Conservation (phyloP, 139 green algal species). For the Chlamydomonas applanata region DNA sequence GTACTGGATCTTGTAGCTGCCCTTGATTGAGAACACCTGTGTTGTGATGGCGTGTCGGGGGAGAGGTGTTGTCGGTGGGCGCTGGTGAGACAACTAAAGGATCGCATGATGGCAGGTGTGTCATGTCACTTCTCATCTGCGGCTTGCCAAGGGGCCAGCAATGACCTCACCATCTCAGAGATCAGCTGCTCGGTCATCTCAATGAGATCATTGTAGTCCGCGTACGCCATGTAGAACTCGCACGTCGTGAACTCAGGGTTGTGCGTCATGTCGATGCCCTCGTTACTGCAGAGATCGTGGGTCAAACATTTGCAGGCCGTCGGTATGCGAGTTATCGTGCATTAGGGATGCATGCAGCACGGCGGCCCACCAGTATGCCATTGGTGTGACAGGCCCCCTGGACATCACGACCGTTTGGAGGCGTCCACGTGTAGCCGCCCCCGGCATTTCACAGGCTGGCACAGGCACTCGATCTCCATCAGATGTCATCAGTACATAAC, state of each 20-base stretch:
- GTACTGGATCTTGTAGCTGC: slow-evolving; percentile 93
- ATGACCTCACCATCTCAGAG: slow-evolving; percentile 82
- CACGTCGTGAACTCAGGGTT: slow-evolving; percentile 99
- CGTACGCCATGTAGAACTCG: slow-evolving; percentile 97
- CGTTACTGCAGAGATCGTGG: slow-evolving; percentile 70
- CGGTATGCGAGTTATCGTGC: neutral
- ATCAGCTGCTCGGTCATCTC: slow-evolving; percentile 95
- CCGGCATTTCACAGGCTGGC: too few species aligned
- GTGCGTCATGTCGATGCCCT: slow-evolving; percentile 99
- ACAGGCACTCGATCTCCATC: too few species aligned
- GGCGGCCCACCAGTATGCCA: too few species aligned
- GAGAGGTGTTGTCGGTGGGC: too few species aligned
- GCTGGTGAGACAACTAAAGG: neutral
- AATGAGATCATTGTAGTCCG: slow-evolving; percentile 99
- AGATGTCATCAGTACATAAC: too few species aligned
- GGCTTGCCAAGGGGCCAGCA: too few species aligned
- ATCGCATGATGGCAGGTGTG: neutral
- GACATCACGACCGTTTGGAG: too few species aligned
- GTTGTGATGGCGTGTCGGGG: too few species aligned
- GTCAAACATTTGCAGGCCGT: neutral
- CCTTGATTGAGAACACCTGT: slow-evolving; percentile 28
- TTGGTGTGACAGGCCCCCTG: too few species aligned
- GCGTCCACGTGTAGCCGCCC: too few species aligned
- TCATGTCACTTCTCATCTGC: neutral
- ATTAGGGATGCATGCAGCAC: neutral